These are phyloP conservation scores for Euphorbia schlechtendalii DNA, from an alignment of 441 rosid species.

Conservation along the genomic window DNA sequence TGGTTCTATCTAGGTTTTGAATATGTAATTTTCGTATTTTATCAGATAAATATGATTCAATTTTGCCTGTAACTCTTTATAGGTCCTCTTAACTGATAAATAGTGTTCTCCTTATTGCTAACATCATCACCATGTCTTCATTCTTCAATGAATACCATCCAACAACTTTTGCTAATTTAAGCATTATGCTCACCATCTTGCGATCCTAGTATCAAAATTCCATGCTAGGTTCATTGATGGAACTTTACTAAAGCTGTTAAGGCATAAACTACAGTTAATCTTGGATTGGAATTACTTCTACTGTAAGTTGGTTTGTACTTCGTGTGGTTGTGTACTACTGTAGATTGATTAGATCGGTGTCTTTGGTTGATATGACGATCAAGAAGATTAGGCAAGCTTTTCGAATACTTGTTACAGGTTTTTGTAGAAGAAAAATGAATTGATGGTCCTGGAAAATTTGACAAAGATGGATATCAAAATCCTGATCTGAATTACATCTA, in stretches of 20 bases:
- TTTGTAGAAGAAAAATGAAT: not conserved
- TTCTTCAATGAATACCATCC: constrained; percentile 59
- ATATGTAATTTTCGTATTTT: not conserved
- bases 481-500: too few species aligned
- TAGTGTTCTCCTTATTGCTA: constrained; percentile 23
- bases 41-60: too few species aligned
- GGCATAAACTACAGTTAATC: not conserved
- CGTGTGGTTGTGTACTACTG: not conserved
- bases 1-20: not conserved
- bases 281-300: not conserved
- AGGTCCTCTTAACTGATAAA: constrained; percentile 30
- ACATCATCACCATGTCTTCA: constrained; percentile 19
- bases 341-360: not conserved
- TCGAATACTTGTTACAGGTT: not conserved
- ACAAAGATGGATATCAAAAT: not conserved
- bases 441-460: not conserved
- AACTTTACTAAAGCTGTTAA: not conserved
- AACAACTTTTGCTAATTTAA: constrained; percentile 42
- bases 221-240: constrained; percentile 23
- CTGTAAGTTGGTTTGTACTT: not conserved
- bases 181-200: constrained; percentile 55
- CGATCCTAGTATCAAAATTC: constrained; percentile 46
- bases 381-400: not conserved
- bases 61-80: too few species aligned
- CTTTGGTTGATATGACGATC: not conserved